A percentile compares a stretch with the other conserved stretches of the same genome.
Evolutionary conservation across 768 basidiomycete species (phyloP).

Genomic region (Hypholoma fasciculare): DNA sequence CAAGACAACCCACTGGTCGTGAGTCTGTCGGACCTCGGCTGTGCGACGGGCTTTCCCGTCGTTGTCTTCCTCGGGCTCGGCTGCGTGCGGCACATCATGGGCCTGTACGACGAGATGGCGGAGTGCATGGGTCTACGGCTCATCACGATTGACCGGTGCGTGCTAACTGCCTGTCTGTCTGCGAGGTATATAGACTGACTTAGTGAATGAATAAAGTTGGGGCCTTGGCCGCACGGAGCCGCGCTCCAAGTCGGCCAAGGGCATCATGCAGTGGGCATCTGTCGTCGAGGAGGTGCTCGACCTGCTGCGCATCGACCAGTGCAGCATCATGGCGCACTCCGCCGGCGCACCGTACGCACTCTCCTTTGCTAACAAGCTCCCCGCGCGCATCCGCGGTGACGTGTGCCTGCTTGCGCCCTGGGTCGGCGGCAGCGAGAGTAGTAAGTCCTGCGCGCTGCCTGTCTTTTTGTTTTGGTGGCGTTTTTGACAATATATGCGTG

Average conservation of each 20-base stretch:
- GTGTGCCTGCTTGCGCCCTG: conserved; percentile 92
- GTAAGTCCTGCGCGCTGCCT: conserved; percentile 44
- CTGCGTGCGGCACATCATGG: conserved; percentile 93
- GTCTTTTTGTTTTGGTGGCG: too few species aligned
- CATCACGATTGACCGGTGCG: conserved; percentile 91
- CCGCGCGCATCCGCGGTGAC: conserved; percentile 77
- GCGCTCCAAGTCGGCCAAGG: conserved; percentile 65
- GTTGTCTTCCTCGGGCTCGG: conserved; percentile 93
- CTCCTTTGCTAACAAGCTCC: conserved; percentile 77
- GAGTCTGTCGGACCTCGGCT: conserved; percentile 93
- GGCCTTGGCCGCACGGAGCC: conserved; percentile 87
- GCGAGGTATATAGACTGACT: conserved; percentile 9
- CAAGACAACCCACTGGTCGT: conserved; percentile 74
- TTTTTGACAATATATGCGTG: neutral
- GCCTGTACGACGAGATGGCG: conserved; percentile 96
- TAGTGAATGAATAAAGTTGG: conserved; percentile 54
- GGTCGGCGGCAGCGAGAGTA: conserved; percentile 89
- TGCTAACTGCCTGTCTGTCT: conserved; percentile 5
- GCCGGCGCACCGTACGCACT: conserved; percentile 95
- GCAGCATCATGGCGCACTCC: conserved; percentile 92
- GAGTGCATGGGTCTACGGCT: conserved; percentile 81
- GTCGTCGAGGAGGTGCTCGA: conserved; percentile 92
- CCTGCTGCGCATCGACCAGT: conserved; percentile 70
- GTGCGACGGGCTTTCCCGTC: conserved; percentile 81
- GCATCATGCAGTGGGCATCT: conserved; percentile 87